Conservation (phyloP, 257 asterid species). For the Cynanchum wilfordii region DNA sequence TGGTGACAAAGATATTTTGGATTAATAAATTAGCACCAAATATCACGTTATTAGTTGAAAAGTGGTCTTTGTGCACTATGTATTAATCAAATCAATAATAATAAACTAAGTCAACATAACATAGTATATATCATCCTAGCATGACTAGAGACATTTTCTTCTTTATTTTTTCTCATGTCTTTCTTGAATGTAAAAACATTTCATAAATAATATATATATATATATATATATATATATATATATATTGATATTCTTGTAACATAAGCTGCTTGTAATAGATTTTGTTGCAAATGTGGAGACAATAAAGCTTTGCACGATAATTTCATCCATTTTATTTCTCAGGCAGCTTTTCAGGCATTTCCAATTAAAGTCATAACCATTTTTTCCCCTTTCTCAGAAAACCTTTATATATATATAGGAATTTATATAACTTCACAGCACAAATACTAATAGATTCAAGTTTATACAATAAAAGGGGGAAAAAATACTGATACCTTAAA, state of each 20-base stretch:
- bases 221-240: no score
- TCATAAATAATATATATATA: not conserved
- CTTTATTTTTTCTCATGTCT: not conserved
- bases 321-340: conserved; percentile 1
- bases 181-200: not conserved
- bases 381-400: no score
- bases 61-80: not conserved
- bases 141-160: not conserved
- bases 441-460: no score
- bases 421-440: no score
- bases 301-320: not conserved
- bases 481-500: no score
- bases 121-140: not conserved
- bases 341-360: not conserved
- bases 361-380: not conserved
- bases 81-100: not conserved
- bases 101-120: not conserved
- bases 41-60: not conserved
- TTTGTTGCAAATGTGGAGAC: conserved; percentile 1
- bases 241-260: not conserved
- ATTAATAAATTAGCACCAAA: not conserved
- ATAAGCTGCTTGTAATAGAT: not conserved
- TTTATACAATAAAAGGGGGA: no score
- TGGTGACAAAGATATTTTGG: no score
- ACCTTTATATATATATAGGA: no score